Conservation (phyloP, 129 eudicot species). For the Sambucus nigra region DNA sequence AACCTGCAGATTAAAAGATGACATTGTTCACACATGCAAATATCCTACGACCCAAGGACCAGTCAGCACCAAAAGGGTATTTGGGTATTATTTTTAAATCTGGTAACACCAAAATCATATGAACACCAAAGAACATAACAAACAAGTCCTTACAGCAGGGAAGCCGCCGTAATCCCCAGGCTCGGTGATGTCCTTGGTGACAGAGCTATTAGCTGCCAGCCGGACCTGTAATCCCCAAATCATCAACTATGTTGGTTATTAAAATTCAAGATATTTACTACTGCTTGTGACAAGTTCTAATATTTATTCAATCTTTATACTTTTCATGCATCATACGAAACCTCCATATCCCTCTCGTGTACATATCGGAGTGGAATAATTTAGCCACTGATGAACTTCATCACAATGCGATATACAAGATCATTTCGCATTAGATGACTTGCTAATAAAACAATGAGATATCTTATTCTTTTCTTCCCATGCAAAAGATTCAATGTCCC, state of each 20-base stretch:
- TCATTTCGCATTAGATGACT: too few relatives aligned
- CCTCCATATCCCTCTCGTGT: conserved; percentile 23
- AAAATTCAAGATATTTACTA: background rate
- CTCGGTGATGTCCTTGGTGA: conserved; percentile 67
- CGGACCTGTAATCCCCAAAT: conserved; percentile 53
- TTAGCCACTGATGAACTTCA: background rate
- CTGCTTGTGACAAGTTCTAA: too few relatives aligned
- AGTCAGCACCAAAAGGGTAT: too few relatives aligned
- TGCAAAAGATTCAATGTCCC: conserved; percentile 16
- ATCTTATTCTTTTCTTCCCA: conserved; percentile 41
- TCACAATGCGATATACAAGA: conserved; percentile 13
- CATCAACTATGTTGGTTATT: background rate
- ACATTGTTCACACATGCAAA: background rate
- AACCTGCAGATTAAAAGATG: conserved; percentile 27
- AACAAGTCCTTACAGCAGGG: conserved; percentile 66
- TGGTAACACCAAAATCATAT: background rate
- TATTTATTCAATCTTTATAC: too few relatives aligned
- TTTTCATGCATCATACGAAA: conserved; percentile 29
- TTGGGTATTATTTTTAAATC: background rate
- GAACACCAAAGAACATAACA: background rate
- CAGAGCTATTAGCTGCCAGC: conserved; percentile 84
- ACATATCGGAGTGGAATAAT: conserved; percentile 13
- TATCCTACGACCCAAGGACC: background rate
- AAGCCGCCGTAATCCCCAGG: conserved; percentile 96
- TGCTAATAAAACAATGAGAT: too few relatives aligned